A percentile compares a stretch with the other conserved stretches of the same genome.
Conservation (phyloP, 1,284 basidiomycete species). For the Ganoderma boninense region DNA sequence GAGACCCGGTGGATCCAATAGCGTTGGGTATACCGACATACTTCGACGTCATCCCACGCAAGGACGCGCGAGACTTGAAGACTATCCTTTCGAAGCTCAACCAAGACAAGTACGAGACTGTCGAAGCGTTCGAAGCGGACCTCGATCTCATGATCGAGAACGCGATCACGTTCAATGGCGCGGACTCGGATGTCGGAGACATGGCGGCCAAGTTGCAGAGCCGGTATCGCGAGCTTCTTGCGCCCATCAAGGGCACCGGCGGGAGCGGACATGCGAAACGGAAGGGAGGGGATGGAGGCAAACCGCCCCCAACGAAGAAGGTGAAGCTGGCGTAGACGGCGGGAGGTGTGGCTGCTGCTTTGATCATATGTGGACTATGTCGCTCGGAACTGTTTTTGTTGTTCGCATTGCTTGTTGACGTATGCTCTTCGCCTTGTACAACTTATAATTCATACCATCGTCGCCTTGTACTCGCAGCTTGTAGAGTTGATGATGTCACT, state of each 20-base stretch:
- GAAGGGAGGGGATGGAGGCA: slow-evolving; percentile 70
- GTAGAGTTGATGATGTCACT: slow-evolving; percentile 33
- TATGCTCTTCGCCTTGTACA: slow-evolving; percentile 27
- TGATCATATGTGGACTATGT: slow-evolving; percentile 30
- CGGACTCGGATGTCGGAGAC: slow-evolving; percentile 77
- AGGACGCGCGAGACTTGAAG: slow-evolving; percentile 88
- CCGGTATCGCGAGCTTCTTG: slow-evolving; percentile 61
- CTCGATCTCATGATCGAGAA: slow-evolving; percentile 88
- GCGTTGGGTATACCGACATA: slow-evolving; percentile 84
- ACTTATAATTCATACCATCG: slow-evolving; percentile 26
- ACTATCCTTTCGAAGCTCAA: slow-evolving; percentile 88
- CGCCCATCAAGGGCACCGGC: slow-evolving; percentile 53
- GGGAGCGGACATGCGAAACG: slow-evolving; percentile 58
- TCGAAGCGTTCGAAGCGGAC: slow-evolving; percentile 84
- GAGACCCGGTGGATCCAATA: slow-evolving; percentile 86
- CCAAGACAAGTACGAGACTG: slow-evolving; percentile 80
- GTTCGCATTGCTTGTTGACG: slow-evolving; percentile 30
- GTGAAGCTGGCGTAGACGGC: slow-evolving; percentile 51
- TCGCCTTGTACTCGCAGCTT: slow-evolving; percentile 6
- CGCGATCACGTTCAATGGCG: slow-evolving; percentile 87
- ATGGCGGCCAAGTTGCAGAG: slow-evolving; percentile 60
- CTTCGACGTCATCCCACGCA: slow-evolving; percentile 81
- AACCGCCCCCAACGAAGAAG: slow-evolving; percentile 76
- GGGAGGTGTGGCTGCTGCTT: slow-evolving; percentile 17
- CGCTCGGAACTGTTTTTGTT: slow-evolving; percentile 24